Conservation (phyloP, 2,329 filamentous ascomycete species). For the Lanzia echinophila region DNA sequence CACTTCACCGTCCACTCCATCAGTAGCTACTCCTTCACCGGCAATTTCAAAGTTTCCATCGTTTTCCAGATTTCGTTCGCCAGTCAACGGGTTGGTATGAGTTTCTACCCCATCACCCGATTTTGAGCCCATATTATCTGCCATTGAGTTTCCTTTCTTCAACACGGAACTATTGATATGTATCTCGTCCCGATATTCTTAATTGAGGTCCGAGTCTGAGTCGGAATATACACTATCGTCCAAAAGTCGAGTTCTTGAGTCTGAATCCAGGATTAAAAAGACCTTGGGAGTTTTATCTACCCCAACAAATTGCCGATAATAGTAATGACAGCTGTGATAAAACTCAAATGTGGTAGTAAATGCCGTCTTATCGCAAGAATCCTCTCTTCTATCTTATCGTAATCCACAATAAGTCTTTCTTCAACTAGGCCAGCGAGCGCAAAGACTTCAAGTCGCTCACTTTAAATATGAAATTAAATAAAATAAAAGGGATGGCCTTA, state of each 20-base stretch:
- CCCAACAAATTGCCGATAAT: too few species aligned
- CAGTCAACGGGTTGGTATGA: conserved; percentile 6
- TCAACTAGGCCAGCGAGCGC: conserved; percentile 24
- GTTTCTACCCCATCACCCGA: conserved; percentile 14
- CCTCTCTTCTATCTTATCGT: not conserved
- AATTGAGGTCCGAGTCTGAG: conserved; percentile 3
- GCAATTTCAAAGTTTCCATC: conserved; percentile 15
- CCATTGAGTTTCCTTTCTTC: conserved; percentile 4
- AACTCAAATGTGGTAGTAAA: not conserved
- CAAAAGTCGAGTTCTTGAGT: conserved; percentile 20
- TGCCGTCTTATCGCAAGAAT: not conserved
- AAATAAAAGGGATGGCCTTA: too few species aligned
- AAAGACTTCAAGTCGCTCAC: conserved; percentile 33
- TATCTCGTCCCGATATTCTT: conserved; percentile 1
- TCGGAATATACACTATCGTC: conserved; percentile 24
- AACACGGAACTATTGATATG: conserved; percentile 7
- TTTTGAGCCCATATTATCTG: conserved; percentile 4
- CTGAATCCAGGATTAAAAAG: conserved; percentile 3
- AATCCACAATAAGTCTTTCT: conserved; percentile 26
- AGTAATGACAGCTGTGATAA: too few species aligned
- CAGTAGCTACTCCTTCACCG: not conserved
- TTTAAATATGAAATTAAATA: conserved; percentile 15
- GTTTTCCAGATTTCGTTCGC: conserved; percentile 12
- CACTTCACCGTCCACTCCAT: conserved; percentile 19
- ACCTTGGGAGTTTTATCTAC: not conserved